A percentile compares a stretch with the other conserved stretches of the same genome.
phyloP scores from a whole-genome alignment of 306 rosid species.

The Ammopiptanthus mongolicus region DNA sequence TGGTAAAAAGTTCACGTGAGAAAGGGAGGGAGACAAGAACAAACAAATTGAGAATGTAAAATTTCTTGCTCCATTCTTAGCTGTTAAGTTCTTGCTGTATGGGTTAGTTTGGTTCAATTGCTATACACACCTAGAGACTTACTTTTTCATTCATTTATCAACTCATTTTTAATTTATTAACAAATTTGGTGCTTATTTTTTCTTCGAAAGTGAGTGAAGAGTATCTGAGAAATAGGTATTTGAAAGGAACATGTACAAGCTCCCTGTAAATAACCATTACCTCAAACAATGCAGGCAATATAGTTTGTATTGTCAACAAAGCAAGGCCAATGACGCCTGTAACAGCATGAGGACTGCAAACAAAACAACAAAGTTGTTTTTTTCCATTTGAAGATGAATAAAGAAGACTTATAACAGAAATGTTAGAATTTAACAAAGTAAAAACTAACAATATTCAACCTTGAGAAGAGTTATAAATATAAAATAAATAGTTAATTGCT shows the following conservation, averaged over 20 bases:
- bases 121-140: background rate
- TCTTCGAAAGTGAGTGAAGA: background rate
- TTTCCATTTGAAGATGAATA: background rate
- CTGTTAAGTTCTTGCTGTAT: background rate
- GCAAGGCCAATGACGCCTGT: conserved; percentile 76
- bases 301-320: conserved; percentile 73
- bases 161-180: background rate
- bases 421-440: background rate
- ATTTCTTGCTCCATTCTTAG: background rate
- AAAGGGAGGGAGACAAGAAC: background rate
- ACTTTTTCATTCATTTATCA: background rate
- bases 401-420: background rate
- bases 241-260: background rate
- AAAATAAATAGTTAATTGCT: background rate
- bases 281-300: conserved; percentile 75
- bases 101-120: background rate
- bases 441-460: background rate
- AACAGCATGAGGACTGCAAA: conserved; percentile 83
- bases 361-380: background rate
- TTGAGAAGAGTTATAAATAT: background rate
- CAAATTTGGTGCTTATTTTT: background rate
- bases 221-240: background rate
- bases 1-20: background rate
- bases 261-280: conserved; percentile 26
- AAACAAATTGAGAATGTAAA: background rate